Evolutionary conservation across 257 asterid genomes (phyloP).

Genomic region (Thymus quinquecostatus): DNA sequence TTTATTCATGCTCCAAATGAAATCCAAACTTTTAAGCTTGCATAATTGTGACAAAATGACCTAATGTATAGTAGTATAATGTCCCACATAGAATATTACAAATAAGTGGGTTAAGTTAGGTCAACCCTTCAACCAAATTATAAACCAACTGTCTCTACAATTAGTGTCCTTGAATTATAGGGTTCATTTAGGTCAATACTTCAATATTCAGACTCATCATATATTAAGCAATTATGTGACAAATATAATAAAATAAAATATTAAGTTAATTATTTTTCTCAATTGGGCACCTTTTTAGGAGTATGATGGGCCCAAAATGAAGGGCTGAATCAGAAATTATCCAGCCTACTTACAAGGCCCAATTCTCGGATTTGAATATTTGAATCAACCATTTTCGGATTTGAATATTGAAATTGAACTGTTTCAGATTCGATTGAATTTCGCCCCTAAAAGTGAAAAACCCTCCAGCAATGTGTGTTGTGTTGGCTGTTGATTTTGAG

Average conservation of each 20-base stretch:
- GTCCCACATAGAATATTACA: not conserved
- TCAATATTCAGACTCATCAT: not conserved
- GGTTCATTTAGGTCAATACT: constrained; percentile 8
- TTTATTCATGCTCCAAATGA: not conserved
- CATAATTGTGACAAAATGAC: not conserved
- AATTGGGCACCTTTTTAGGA: no score
- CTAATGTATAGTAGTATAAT: no score
- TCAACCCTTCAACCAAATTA: constrained; percentile 40
- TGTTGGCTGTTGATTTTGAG: not conserved
- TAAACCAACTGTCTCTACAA: constrained; percentile 31
- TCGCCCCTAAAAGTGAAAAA: not conserved
- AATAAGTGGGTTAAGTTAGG: constrained; percentile 43
- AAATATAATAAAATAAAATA: no score
- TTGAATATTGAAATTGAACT: no score
- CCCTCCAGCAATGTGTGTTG: not conserved
- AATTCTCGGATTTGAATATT: no score
- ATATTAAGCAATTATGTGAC: no score
- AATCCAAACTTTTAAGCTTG: not conserved
- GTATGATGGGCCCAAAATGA: no score
- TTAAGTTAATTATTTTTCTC: no score
- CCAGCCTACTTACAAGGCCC: no score
- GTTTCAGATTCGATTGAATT: not conserved
- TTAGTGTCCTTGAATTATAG: constrained; percentile 3
- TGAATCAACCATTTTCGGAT: no score
- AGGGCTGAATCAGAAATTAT: no score